A percentile compares a stretch with the other conserved stretches of the same genome.
Evolutionary conservation across 73 alveolate genomes (phyloP).

Genomic region (Symbiodinium pilosum): DNA sequence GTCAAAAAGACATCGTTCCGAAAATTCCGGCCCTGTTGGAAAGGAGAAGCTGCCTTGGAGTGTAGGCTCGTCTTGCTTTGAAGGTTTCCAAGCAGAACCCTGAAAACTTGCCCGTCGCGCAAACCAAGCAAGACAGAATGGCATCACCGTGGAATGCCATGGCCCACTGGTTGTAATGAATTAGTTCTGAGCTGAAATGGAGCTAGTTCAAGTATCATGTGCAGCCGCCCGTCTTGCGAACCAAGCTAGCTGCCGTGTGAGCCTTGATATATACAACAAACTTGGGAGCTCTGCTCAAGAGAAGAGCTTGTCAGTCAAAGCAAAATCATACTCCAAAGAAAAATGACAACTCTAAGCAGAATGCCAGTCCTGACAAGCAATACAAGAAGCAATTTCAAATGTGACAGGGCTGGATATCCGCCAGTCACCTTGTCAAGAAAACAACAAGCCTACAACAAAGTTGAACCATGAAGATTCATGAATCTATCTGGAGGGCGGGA

Average conservation of each 20-base stretch:
- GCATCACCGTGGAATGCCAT: no score
- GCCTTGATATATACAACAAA: neutral
- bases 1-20: neutral
- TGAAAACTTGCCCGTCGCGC: slow-evolving; percentile 73
- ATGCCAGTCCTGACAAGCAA: neutral
- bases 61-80: neutral
- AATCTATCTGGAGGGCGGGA: no score
- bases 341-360: neutral
- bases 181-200: no score
- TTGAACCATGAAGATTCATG: no score
- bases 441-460: no score
- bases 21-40: neutral
- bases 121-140: slow-evolving; percentile 19
- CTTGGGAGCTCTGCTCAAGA: neutral
- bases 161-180: no score
- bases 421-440: neutral
- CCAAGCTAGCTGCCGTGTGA: slow-evolving; percentile 60
- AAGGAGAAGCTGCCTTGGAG: neutral
- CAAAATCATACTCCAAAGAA: no score
- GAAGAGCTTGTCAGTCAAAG: neutral
- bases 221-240: slow-evolving; percentile 68
- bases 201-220: no score
- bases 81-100: neutral
- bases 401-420: neutral
- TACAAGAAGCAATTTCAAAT: neutral